phyloP scores from a whole-genome alignment of 2,329 filamentous ascomycete species.

The Fusarium paranaense region DNA sequence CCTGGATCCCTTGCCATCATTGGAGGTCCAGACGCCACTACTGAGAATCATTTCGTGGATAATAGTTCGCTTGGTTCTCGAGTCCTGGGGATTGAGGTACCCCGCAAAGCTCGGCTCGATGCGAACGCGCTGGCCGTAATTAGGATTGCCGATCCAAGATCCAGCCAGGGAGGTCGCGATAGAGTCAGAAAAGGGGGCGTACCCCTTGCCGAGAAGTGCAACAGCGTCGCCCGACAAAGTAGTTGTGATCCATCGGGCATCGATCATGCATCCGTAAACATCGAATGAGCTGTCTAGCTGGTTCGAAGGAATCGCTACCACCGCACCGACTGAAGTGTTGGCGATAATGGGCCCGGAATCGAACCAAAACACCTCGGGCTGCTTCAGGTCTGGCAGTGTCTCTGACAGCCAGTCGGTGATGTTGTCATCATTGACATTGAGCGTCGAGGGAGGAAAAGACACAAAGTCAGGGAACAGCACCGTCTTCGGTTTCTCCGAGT shows the following conservation, averaged over 20 bases:
- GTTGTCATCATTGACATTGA: constrained; percentile 14
- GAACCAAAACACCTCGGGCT: constrained; percentile 33
- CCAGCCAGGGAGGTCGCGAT: constrained; percentile 24
- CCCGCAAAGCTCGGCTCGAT: constrained; percentile 26
- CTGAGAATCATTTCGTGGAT: constrained; percentile 36
- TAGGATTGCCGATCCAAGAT: constrained; percentile 27
- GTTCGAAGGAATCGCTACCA: constrained; percentile 19
- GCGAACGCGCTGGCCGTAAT: constrained; percentile 28
- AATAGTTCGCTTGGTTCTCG: constrained; percentile 7
- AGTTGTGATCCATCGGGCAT: constrained; percentile 27
- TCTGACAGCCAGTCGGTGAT: constrained; percentile 21
- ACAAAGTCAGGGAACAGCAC: constrained; percentile 29
- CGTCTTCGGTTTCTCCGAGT: not conserved
- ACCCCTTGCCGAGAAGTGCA: constrained; percentile 27
- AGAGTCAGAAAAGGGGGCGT: constrained; percentile 23
- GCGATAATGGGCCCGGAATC: constrained; percentile 22
- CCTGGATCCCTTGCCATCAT: constrained; percentile 13
- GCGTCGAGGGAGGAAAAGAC: constrained; percentile 8
- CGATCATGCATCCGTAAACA: constrained; percentile 37
- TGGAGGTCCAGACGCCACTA: constrained; percentile 23
- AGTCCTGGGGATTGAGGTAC: constrained; percentile 28
- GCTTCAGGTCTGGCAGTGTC: not conserved
- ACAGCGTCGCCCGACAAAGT: constrained; percentile 32
- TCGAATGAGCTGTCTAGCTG: constrained; percentile 9
- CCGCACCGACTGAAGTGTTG: constrained; percentile 20